These are phyloP conservation scores for Entonaema liquescens DNA, from an alignment of 495 filamentous ascomycete genomes.

Conservation along the genomic window DNA sequence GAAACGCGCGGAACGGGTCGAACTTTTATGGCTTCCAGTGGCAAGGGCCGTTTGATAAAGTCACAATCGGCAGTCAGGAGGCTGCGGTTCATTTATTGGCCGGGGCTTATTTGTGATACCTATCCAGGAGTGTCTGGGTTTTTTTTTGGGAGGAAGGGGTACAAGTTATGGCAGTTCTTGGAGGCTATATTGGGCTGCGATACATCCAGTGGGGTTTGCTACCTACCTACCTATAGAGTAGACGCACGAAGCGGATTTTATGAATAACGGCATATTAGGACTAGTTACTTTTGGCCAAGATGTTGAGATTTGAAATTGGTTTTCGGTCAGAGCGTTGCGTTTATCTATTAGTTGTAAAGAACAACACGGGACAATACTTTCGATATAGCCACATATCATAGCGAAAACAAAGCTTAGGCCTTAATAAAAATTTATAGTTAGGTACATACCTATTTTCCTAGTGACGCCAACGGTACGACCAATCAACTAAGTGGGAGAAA, in stretches of 20 bases:
- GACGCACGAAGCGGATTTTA: background rate
- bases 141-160: background rate
- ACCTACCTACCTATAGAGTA: too few relatives aligned
- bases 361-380: too few relatives aligned
- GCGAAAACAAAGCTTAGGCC: background rate
- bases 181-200: background rate
- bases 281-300: background rate
- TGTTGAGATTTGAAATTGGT: background rate
- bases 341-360: too few relatives aligned
- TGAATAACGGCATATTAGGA: background rate
- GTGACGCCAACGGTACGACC: too few relatives aligned
- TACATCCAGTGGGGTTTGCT: background rate
- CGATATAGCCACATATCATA: too few relatives aligned
- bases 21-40: slow-evolving; percentile 64
- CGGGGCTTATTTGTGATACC: slow-evolving; percentile 47
- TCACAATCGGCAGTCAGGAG: slow-evolving; percentile 65
- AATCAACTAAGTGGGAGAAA: too few relatives aligned
- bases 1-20: slow-evolving; percentile 56
- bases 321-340: background rate
- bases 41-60: slow-evolving; percentile 60
- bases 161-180: background rate
- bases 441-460: background rate
- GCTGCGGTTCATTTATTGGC: slow-evolving; percentile 68
- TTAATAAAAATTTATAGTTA: background rate
- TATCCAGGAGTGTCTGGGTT: background rate